Evolutionary conservation across 2,329 filamentous ascomycete species (phyloP), one percentile per base, ranked within the genome.

Genomic region (Penicillium hordei): DNA sequence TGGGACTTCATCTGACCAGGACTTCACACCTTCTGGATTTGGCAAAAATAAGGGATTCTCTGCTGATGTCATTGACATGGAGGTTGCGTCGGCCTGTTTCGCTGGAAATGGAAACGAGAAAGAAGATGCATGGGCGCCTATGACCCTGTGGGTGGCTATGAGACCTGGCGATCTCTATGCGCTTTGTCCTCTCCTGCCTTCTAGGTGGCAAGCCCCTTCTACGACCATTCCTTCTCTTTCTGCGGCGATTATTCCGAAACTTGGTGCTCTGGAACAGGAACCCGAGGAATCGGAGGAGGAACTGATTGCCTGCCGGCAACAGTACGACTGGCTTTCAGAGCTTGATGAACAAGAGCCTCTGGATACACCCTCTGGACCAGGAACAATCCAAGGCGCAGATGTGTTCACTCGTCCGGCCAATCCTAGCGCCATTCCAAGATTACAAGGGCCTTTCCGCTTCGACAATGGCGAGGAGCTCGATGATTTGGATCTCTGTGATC

Each of bases 81-180:
- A 97, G 70, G 91, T 96, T 23, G 91, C 92, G 4, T 88, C 93
- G 2, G 92, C 93, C 50, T 90, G 87, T 71, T 99, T 99, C 77
- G 93, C 92, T 15, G 92, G 92, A 27, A 79, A 72, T 50, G 84
- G 82, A 10, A 78, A 74, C 55, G 79, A 82, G 53, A 82, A 82
- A 38, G 83, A 87, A 62, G 80, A 85, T 67, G 83, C 83, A 2
- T 99, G 94, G 94, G 90, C 92, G 8, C 86, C 93, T 10, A 97
- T 97, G 90, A 97, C 94, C 0, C 81, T 99, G 12, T 99, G 93
- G 91, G 80, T 97, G 51, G 92, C 93, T n/a, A 99, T 97, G 89
- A 86, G 86, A 38, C 89, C 91, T 59, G 94, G 94, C 4, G 93
- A 97, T 70, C 84, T 97, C 6, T 99, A 99, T 70, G 93, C 93